Conservation (phyloP, 306 rosid genomes). For the Medicago arabica region DNA sequence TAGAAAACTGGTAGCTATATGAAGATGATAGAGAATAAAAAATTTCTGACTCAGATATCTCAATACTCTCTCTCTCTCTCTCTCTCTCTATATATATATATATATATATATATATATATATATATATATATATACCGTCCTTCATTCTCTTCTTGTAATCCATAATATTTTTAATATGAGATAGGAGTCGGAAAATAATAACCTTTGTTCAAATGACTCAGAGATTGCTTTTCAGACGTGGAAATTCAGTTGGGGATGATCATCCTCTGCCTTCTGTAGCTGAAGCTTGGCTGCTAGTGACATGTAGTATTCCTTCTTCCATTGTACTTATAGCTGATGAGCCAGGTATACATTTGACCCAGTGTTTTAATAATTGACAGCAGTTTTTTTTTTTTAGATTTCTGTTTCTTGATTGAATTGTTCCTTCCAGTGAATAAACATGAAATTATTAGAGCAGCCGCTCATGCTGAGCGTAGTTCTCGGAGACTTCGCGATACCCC, state of each 20-base stretch:
- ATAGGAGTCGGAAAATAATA: slow-evolving; percentile 16
- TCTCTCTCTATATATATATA: no score
- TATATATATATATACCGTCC: neutral
- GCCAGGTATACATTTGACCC: slow-evolving; percentile 57
- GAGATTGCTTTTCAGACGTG: slow-evolving; percentile 77
- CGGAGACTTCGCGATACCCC: slow-evolving; percentile 61
- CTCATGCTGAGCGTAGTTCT: slow-evolving; percentile 70
- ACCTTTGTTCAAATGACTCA: slow-evolving; percentile 55
- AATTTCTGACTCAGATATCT: slow-evolving; percentile 7
- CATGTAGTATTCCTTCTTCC: slow-evolving; percentile 73
- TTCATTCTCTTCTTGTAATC: neutral
- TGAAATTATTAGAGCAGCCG: slow-evolving; percentile 61
- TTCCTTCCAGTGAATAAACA: slow-evolving; percentile 66
- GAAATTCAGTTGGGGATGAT: slow-evolving; percentile 88
- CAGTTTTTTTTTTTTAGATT: slow-evolving; percentile 9
- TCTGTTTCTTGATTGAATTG: slow-evolving; percentile 37
- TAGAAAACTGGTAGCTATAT: slow-evolving; percentile 8
- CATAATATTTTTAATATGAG: slow-evolving; percentile 24
- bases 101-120: no score
- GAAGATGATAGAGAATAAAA: slow-evolving; percentile 18
- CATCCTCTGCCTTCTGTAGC: slow-evolving; percentile 82
- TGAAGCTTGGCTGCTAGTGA: slow-evolving; percentile 58
- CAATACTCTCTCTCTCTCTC: neutral
- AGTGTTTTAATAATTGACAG: slow-evolving; percentile 33
- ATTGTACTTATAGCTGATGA: slow-evolving; percentile 84